Conservation (phyloP, 768 basidiomycete genomes). For the Pleurotus tuoliensis region DNA sequence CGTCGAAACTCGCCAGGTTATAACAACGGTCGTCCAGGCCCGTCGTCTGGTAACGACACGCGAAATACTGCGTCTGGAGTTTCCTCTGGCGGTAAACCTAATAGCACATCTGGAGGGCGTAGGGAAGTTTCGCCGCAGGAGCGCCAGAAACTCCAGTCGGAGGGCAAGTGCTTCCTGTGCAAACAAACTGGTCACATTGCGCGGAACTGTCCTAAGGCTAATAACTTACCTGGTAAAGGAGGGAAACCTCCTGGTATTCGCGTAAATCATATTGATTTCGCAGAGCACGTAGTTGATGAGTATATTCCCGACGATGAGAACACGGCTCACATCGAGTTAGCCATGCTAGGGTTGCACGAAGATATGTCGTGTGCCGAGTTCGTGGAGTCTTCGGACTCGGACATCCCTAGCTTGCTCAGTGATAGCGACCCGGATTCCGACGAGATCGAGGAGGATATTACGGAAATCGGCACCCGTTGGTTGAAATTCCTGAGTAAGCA, state of each 20-base stretch:
- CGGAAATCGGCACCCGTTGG: not conserved
- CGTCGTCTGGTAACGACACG: not conserved
- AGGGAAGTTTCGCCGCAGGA: conserved; percentile 10
- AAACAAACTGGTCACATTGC: conserved; percentile 21
- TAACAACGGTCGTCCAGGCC: no score
- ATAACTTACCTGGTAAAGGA: conserved; percentile 6
- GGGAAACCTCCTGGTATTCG: not conserved
- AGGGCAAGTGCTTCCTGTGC: conserved; percentile 26
- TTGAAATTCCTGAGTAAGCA: not conserved
- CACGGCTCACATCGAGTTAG: not conserved
- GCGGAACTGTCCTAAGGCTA: conserved; percentile 23
- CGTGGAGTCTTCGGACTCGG: no score
- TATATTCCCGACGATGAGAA: not conserved
- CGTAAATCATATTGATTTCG: not conserved
- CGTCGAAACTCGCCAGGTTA: no score
- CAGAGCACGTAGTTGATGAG: not conserved
- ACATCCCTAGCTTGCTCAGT: not conserved
- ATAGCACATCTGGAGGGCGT: not conserved
- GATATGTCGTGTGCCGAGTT: not conserved
- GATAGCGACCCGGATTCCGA: not conserved
- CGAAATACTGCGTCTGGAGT: not conserved
- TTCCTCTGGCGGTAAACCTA: not conserved
- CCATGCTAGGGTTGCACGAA: not conserved
- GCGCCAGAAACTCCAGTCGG: conserved; percentile 5
- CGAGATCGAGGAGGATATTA: not conserved